Evolutionary conservation across 345 rosid species (phyloP).

Genomic region (Citrus medica): DNA sequence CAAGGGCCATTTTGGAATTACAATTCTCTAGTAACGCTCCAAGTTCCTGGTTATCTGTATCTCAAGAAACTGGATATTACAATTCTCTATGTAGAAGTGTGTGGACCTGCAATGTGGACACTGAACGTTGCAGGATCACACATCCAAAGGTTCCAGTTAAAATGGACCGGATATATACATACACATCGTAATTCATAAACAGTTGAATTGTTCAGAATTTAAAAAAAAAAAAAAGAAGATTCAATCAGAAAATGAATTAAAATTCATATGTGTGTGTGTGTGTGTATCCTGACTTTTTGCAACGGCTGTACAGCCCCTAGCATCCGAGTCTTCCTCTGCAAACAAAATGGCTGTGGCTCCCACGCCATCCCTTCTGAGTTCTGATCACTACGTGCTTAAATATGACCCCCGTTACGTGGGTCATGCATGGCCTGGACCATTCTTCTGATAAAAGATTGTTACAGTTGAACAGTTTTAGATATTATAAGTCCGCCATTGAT

Average conservation of each 20-base stretch:
- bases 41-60: neutral
- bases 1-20: neutral
- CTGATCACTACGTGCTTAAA: neutral
- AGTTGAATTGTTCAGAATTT: too few species aligned
- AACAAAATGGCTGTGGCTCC: slow-evolving; percentile 8
- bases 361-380: neutral
- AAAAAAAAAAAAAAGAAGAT: too few species aligned
- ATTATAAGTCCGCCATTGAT: too few species aligned
- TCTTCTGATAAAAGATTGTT: too few species aligned
- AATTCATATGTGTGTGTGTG: too few species aligned
- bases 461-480: too few species aligned
- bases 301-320: neutral
- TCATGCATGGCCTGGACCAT: neutral
- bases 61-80: slow-evolving; percentile 1
- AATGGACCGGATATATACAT: neutral
- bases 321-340: slow-evolving; percentile 4
- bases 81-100: neutral
- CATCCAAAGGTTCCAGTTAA: neutral
- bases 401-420: slow-evolving; percentile 1
- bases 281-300: neutral
- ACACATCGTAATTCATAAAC: neutral
- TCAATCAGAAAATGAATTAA: neutral
- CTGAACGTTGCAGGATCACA: neutral
- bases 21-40: too few species aligned
- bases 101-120: neutral